phyloP scores from a whole-genome alignment of 192 early-diverging fungal species.

The Irineochytrium annulatum region DNA sequence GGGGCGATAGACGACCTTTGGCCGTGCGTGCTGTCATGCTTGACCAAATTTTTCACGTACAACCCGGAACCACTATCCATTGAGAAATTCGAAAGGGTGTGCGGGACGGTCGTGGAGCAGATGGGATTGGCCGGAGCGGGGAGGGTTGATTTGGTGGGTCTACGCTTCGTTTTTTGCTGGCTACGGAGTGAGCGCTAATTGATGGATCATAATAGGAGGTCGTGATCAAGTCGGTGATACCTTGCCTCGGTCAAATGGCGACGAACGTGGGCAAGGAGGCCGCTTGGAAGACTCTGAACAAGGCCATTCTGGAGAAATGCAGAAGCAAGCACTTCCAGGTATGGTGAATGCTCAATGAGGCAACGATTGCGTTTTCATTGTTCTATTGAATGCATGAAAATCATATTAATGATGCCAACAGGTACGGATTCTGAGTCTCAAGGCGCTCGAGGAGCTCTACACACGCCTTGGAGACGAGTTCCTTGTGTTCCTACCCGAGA shows the following conservation, averaged over 20 bases:
- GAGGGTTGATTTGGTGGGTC: too few relatives aligned
- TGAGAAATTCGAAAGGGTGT: constrained; percentile 72
- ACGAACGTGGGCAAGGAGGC: constrained; percentile 71
- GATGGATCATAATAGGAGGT: too few relatives aligned
- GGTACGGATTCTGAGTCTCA: constrained; percentile 64
- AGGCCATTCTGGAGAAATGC: constrained; percentile 72
- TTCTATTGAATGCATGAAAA: background rate
- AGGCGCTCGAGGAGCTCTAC: constrained; percentile 77
- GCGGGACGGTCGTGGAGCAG: constrained; percentile 71
- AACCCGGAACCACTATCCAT: constrained; percentile 51
- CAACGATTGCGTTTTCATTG: background rate
- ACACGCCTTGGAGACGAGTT: constrained; percentile 88
- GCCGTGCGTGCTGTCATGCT: background rate
- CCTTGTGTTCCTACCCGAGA: constrained; percentile 86
- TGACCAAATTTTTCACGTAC: constrained; percentile 23
- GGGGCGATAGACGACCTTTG: background rate
- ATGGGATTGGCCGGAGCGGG: constrained; percentile 51
- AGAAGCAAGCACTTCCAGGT: constrained; percentile 66
- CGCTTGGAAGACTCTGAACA: constrained; percentile 85
- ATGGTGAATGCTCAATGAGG: background rate
- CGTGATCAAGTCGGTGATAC: too few relatives aligned
- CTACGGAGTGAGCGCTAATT: too few relatives aligned
- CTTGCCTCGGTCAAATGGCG: constrained; percentile 76
- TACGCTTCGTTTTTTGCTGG: too few relatives aligned
- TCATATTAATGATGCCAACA: background rate